phyloP scores from a whole-genome alignment of 495 filamentous ascomycete species.

The Pseudotulostoma volvatum region DNA sequence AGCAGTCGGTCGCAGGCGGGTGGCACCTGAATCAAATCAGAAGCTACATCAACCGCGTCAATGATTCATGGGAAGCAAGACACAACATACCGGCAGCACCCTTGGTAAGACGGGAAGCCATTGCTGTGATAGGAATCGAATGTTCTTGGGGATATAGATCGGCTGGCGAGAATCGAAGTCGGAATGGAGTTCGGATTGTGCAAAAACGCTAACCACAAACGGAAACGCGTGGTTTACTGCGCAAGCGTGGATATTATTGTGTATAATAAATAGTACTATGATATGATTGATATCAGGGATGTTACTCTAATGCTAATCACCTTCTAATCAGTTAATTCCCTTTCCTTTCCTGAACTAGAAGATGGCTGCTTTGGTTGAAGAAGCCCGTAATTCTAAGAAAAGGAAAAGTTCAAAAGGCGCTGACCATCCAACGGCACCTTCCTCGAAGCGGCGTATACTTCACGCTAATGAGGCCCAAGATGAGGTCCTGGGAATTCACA shows the following conservation, averaged over 20 bases:
- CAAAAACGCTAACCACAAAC: constrained; percentile 69
- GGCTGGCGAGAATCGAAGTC: constrained; percentile 32
- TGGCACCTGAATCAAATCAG: constrained; percentile 49
- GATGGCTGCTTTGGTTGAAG: constrained; percentile 18
- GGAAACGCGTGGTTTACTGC: too few species aligned
- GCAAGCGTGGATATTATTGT: too few species aligned
- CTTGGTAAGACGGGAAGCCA: constrained; percentile 90
- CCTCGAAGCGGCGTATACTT: constrained; percentile 31
- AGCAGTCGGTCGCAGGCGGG: constrained; percentile 66
- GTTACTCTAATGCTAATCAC: too few species aligned
- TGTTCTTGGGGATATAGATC: too few species aligned
- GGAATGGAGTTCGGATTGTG: constrained; percentile 66
- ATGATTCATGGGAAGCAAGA: background rate
- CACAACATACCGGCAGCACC: constrained; percentile 66
- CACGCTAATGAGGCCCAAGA: constrained; percentile 29
- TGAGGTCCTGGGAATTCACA: constrained; percentile 40
- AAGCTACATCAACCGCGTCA: constrained; percentile 8
- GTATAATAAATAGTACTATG: too few species aligned
- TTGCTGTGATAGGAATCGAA: constrained; percentile 43
- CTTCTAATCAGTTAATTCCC: too few species aligned
- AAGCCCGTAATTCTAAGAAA: constrained; percentile 22
- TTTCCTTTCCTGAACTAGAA: constrained; percentile 20
- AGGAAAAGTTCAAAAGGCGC: constrained; percentile 19
- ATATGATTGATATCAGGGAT: too few species aligned
- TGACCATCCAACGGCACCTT: constrained; percentile 9